Conservation (phyloP, 1,139 yeast genomes). For the Yamadazyma kanchanaburiensis region DNA sequence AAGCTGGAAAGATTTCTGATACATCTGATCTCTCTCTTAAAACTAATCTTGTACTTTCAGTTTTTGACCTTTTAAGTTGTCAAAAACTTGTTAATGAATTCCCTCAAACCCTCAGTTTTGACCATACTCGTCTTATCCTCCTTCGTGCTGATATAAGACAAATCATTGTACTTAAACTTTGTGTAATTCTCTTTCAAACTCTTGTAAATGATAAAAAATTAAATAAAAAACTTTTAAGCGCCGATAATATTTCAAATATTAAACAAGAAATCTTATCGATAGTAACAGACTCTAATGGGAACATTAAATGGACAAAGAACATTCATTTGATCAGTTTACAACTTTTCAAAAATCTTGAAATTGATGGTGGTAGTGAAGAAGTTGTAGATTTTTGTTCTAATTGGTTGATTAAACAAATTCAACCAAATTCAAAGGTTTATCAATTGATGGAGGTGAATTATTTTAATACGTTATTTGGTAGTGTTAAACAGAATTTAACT, state of each 20-base stretch:
- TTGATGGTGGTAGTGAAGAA: slow-evolving; percentile 21
- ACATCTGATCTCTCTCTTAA: slow-evolving; percentile 19
- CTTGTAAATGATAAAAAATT: slow-evolving; percentile 44
- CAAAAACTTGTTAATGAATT: slow-evolving; percentile 80
- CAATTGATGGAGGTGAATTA: slow-evolving; percentile 71
- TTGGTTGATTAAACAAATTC: slow-evolving; percentile 84
- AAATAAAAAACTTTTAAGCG: slow-evolving; percentile 18
- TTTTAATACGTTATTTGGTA: slow-evolving; percentile 47
- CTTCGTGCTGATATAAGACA: slow-evolving; percentile 85
- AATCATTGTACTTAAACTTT: slow-evolving; percentile 74
- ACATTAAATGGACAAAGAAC: slow-evolving; percentile 87
- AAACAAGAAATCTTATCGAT: slow-evolving; percentile 70
- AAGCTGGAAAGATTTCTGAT: slow-evolving; percentile 7
- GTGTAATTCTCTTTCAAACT: slow-evolving; percentile 71
- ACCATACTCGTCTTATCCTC: slow-evolving; percentile 73
- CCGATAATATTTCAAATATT: slow-evolving; percentile 29
- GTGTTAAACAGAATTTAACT: slow-evolving; percentile 12
- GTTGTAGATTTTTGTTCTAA: slow-evolving; percentile 59
- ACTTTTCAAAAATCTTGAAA: slow-evolving; percentile 45
- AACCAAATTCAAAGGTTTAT: slow-evolving; percentile 78
- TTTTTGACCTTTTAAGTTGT: slow-evolving; percentile 66
- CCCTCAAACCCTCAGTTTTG: slow-evolving; percentile 85
- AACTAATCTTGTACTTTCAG: slow-evolving; percentile 43
- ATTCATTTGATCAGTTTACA: slow-evolving; percentile 72
- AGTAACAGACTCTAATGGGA: slow-evolving; percentile 82